Percentiles rank a stretch among this genome's conserved stretches.
phyloP scores from a whole-genome alignment of 2,329 filamentous ascomycete genomes.

The Aspergillus ochraceus region DNA sequence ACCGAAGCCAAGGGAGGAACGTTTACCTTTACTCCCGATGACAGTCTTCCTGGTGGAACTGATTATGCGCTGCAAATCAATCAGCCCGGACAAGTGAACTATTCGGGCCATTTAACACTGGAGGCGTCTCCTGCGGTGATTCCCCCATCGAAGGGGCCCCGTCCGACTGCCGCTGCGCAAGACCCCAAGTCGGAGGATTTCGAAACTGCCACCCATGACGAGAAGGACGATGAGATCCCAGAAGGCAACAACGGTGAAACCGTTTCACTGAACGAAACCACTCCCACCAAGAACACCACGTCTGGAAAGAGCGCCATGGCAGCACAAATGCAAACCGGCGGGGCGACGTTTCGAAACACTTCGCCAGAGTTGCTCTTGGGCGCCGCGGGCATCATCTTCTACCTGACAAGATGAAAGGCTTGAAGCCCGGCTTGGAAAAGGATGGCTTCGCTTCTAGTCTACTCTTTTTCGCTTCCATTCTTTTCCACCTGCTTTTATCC shows the following conservation, averaged over 20 bases:
- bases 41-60: slow-evolving; percentile 41
- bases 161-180: not conserved
- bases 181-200: slow-evolving; percentile 12
- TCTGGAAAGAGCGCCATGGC: slow-evolving; percentile 15
- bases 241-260: slow-evolving; percentile 22
- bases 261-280: slow-evolving; percentile 14
- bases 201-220: slow-evolving; percentile 13
- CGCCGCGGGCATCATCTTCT: slow-evolving; percentile 11
- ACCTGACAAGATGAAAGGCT: slow-evolving; percentile 3
- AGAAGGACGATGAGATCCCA: slow-evolving; percentile 6
- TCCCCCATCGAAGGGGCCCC: slow-evolving; percentile 9
- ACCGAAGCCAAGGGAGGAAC: slow-evolving; percentile 45
- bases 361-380: slow-evolving; percentile 16
- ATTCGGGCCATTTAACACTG: slow-evolving; percentile 54
- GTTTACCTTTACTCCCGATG: slow-evolving; percentile 54
- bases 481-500: not conserved
- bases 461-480: not conserved
- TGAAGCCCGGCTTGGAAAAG: not conserved
- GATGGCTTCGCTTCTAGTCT: not conserved
- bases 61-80: slow-evolving; percentile 62
- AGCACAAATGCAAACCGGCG: slow-evolving; percentile 13
- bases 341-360: slow-evolving; percentile 12
- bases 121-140: slow-evolving; percentile 30
- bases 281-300: slow-evolving; percentile 9
- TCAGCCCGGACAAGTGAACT: slow-evolving; percentile 55